Evolutionary conservation across 768 basidiomycete genomes (phyloP), one percentile per base, ranked within the genome.

Genomic region (Amanita fuliginea): DNA sequence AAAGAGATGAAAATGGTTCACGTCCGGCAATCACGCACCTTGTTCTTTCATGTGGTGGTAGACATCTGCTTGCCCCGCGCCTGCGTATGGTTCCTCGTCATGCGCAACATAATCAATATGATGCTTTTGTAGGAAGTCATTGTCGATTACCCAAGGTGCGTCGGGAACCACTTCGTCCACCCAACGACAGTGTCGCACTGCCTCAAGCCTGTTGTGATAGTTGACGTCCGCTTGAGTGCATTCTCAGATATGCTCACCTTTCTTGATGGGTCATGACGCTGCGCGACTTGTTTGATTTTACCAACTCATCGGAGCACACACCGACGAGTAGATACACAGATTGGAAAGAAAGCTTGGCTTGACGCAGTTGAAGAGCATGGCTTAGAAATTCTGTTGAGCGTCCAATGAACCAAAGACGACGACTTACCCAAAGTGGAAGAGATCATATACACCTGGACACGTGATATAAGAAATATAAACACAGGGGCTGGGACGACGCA

Each of bases 71-170:
- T 80, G 74, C 1, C 85, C 89, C n/a, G 73, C 78, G 24, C 80
- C 72, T 2, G 75, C 76, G 58, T 98, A 98, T 0, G 92, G 89
- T 46, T 77, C 80, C 59, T 97, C 94, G 59, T 99, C 96, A 58
- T 99, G 96, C 2, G 94, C 94, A 41, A 98, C 85, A 58, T 97
- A 99, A 63, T 99, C 96, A 54, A 99, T 95, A 64, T 83, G 63
- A 63, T 87, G 81, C 64, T 84, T 84, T 40, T 87, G 77, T 19
- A 98, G 55, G 62, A 96, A 99, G 0, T 74, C 81, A 49, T 83
- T 71, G 55, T 83, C 80, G 51, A 98, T 72, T 35, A 90, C 70
- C 96, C 95, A 97, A 2, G 96, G 96, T 2, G 86, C 87, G 34
- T 90, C 86, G 4, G 89, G 77, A 19, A 96, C 72, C 42, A 99